Evolutionary conservation across 148 eudicot species (phyloP), one percentile per base, ranked within the genome.

Genomic region (Rhododendron simsii): DNA sequence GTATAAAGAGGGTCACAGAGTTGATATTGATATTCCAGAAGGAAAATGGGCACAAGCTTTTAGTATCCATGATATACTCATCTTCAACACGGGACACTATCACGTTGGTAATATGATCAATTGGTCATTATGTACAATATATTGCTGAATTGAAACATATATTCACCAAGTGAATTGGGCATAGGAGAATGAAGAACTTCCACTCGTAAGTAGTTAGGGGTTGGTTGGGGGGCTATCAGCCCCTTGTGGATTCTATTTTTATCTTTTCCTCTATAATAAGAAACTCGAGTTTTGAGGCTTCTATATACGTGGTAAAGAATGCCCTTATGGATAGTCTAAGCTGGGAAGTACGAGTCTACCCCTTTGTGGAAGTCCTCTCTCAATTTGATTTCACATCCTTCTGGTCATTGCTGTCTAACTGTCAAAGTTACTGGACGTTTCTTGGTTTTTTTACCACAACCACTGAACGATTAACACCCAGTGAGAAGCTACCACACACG

Each of bases 21-120:
- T 96, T 88, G 98, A 95, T 90, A 90, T 96, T 85, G 98, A 96
- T 92, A 74, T 94, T 79, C 98, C 98, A 16, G 98, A 96, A 57
- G 93, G 91, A 84, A 93, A 93, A 67, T 95, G 99, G 99, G 92
- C 90, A 18, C 93, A 93, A 83, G 99, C 98, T 90, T 93, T 95
- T 61, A 89, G 88, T 86, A 95, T 94, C 88, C 99, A 96, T 82
- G 94, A 95, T 87, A 86, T 96, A 86, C 93, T 96, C 81, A 89
- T 96, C 86, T 92, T 93, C 30, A 96, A 96, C 86, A 95, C 98
- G 20, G 99, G 98, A 81, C 98, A 96, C 0, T 39, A 3, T 4
- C 41, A 39, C 41, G 0, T 91, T 95, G 98, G 99, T 96, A 94
- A 92, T 82, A 35, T 47, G 33, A 20, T 57, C 37, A 37, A 4